A percentile compares a stretch with the other conserved stretches of the same genome.
These are phyloP conservation scores for Emmonsia crescens DNA, from an alignment of 2,329 filamentous ascomycete species.

Conservation along the genomic window DNA sequence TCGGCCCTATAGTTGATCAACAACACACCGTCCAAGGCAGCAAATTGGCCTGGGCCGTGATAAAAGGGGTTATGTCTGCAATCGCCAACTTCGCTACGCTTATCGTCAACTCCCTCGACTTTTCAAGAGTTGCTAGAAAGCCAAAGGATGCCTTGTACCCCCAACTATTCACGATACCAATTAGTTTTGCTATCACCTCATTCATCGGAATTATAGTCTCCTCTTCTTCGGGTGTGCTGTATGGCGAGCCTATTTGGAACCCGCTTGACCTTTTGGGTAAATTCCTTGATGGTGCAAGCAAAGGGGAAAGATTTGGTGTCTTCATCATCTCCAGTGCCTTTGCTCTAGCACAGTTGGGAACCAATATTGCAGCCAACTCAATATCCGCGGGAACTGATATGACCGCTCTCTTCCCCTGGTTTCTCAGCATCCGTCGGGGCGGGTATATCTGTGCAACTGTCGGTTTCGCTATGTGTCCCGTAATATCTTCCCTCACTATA, in stretches of 20 bases:
- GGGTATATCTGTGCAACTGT: constrained; percentile 74
- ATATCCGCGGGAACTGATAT: constrained; percentile 75
- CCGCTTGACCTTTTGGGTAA: constrained; percentile 55
- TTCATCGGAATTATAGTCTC: constrained; percentile 78
- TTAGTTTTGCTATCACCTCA: constrained; percentile 65
- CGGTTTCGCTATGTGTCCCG: constrained; percentile 77
- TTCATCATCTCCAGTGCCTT: constrained; percentile 63
- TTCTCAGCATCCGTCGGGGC: constrained; percentile 73
- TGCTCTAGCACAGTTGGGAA: constrained; percentile 69
- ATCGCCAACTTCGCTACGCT: constrained; percentile 87
- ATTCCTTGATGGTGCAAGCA: constrained; percentile 59
- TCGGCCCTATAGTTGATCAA: constrained; percentile 72
- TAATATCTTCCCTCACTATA: constrained; percentile 17
- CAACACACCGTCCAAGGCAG: constrained; percentile 52
- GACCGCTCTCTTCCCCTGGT: constrained; percentile 68
- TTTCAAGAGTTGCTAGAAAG: constrained; percentile 68
- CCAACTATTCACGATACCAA: constrained; percentile 63
- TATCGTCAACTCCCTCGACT: constrained; percentile 71
- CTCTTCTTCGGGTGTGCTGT: constrained; percentile 55
- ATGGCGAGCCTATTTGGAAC: constrained; percentile 59
- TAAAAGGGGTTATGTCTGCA: constrained; percentile 76
- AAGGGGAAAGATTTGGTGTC: constrained; percentile 60
- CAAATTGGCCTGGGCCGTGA: constrained; percentile 66
- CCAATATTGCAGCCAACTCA: constrained; percentile 79
- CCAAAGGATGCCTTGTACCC: constrained; percentile 69